These are phyloP conservation scores for Taiwanofungus camphoratus DNA, from an alignment of 1,284 basidiomycete genomes.

Conservation along the genomic window DNA sequence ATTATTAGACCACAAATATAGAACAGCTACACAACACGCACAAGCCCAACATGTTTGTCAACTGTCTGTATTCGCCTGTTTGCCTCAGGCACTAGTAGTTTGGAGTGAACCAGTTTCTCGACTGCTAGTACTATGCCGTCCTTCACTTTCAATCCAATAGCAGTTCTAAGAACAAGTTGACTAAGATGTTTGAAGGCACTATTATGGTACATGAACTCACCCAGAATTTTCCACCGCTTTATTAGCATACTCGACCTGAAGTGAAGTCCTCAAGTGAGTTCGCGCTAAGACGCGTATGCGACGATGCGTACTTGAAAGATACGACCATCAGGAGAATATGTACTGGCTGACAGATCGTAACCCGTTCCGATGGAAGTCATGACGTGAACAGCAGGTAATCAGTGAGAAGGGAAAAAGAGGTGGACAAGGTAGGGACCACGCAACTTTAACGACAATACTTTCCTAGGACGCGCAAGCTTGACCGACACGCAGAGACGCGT, in stretches of 20 bases:
- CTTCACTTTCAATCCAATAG: conserved; percentile 87
- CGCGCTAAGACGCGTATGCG: conserved; percentile 13
- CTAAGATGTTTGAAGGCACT: neutral
- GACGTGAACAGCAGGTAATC: conserved; percentile 17
- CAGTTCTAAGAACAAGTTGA: conserved; percentile 52
- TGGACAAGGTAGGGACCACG: conserved; percentile 4
- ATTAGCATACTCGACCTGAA: conserved; percentile 93
- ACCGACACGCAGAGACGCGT: conserved; percentile 25
- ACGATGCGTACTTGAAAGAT: conserved; percentile 80
- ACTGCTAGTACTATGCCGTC: conserved; percentile 94
- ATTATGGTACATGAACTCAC: conserved; percentile 32
- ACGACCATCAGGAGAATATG: conserved; percentile 97
- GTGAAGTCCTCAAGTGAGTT: conserved; percentile 6
- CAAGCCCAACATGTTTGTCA: conserved; percentile 91
- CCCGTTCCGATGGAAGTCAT: conserved; percentile 99
- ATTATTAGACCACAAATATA: neutral
- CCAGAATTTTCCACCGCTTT: conserved; percentile 99
- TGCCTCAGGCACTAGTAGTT: conserved; percentile 89
- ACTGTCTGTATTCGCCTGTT: conserved; percentile 93
- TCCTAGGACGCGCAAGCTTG: conserved; percentile 32
- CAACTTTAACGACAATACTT: conserved; percentile 1
- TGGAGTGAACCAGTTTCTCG: conserved; percentile 97
- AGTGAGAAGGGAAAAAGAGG: conserved; percentile 1
- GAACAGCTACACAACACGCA: conserved; percentile 25
- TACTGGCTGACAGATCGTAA: conserved; percentile 97